These are phyloP conservation scores for Casuarina glauca DNA, from an alignment of 306 rosid species.

Conservation along the genomic window DNA sequence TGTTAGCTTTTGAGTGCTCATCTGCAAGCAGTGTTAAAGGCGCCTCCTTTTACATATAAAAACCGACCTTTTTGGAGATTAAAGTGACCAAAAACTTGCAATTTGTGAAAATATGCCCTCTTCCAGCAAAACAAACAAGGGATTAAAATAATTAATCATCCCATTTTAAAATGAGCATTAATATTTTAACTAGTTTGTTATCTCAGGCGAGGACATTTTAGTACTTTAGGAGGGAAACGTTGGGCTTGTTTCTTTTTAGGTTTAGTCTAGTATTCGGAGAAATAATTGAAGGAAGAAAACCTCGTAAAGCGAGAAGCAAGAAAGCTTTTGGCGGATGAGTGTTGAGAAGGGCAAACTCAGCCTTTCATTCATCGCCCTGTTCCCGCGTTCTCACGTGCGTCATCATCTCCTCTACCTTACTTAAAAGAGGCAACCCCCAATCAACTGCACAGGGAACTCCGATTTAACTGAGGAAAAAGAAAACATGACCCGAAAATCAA, in stretches of 20 bases:
- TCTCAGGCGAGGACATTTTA: not conserved
- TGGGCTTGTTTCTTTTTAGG: too few species aligned
- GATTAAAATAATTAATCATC: not conserved
- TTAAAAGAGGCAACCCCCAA: not conserved
- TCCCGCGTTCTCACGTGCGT: conserved; percentile 72
- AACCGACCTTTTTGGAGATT: not conserved
- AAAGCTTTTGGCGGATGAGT: conserved; percentile 44
- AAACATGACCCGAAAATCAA: not conserved
- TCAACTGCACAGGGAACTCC: not conserved
- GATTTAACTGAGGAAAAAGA: not conserved
- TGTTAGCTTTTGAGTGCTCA: conserved; percentile 11
- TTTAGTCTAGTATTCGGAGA: not conserved
- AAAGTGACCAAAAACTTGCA: too few species aligned
- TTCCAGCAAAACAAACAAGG: not conserved
- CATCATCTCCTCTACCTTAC: conserved; percentile 34
- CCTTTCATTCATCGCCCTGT: conserved; percentile 48
- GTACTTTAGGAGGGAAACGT: not conserved
- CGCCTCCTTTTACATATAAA: conserved; percentile 16
- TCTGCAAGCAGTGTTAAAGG: conserved; percentile 25
- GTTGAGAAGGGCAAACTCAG: conserved; percentile 49
- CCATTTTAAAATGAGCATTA: not conserved
- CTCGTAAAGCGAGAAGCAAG: conserved; percentile 45
- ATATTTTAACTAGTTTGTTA: too few species aligned
- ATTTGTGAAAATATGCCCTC: not conserved
- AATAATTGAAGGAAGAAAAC: conserved; percentile 15